Base-by-base conservation (phyloP, 192 early-diverging fungal genomes). In the Chytriomyces confervae region DNA sequence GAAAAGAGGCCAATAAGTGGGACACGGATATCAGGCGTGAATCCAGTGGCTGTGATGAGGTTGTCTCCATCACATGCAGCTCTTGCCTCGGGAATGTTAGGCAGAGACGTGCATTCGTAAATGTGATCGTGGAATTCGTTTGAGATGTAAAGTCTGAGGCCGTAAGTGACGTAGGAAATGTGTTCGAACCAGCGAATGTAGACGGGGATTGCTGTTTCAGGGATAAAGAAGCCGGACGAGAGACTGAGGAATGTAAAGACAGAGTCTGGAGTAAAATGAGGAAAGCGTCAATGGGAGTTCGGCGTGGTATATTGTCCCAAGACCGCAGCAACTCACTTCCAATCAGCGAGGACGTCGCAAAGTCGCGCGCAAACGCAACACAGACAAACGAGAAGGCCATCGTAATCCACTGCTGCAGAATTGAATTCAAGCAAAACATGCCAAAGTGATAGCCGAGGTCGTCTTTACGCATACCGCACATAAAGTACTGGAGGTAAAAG, bases 51-150 rank as follows among this genome's bases (percentile, higher is more conserved):
- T 3, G 27, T 9, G 44, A 86, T 75, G 47, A 84, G 73, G 57
- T 13, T 62, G 57, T 80, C 72, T 61, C 85, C 85, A 29, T 82
- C 61, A 69, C 85, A 86, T 24, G 67, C 74, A 7, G 73, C 70
- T 7, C 75, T 16, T 13, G 69, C 69, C 8, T 23, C 69, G 20
- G 61, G 7, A 16, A 23, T 23, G 13, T 62, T 20, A 1, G 72
- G 61, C 20, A 74, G 16, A n/a, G n/a, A 11, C 6, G 82, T 78
- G 72, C 85, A 86, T 11, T 69, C 68, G 68, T 70, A 86, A 6
- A 36, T 24, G 71, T 81, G 77, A 69, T 78, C 77, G 13, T 79
- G 65, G 53, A 86, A 84, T 68, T 86, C 85, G 81, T 86, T 86
- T 29, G 82, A 70, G 29, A 82, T 66, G 29, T 80, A 62, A 20